A percentile compares a stretch with the other conserved stretches of the same genome.
phyloP scores from a whole-genome alignment of 495 filamentous ascomycete species.

The Annulohypoxylon stygium region DNA sequence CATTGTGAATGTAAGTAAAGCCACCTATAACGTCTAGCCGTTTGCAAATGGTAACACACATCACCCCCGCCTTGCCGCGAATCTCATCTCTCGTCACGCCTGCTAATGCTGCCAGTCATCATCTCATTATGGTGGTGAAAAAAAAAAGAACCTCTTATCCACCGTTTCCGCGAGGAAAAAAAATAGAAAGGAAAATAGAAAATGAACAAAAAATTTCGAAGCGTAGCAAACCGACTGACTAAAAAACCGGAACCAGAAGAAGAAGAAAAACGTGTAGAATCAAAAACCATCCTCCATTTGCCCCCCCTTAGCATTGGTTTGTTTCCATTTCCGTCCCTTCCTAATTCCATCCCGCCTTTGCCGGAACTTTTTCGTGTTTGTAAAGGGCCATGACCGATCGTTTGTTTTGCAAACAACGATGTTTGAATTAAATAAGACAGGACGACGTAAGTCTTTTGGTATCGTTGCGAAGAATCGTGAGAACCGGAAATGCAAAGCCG shows the following conservation, averaged over 20 bases:
- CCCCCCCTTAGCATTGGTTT: constrained; percentile 47
- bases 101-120: constrained; percentile 45
- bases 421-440: constrained; percentile 50
- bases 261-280: constrained; percentile 25
- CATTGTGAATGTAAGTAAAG: constrained; percentile 34
- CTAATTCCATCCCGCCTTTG: constrained; percentile 44
- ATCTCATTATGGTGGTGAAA: constrained; percentile 43
- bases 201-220: constrained; percentile 30
- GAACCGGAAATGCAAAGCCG: constrained; percentile 47
- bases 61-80: constrained; percentile 11
- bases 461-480: constrained; percentile 53
- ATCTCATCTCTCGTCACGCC: constrained; percentile 31
- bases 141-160: constrained; percentile 13
- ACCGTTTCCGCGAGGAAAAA: constrained; percentile 16
- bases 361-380: constrained; percentile 38
- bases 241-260: constrained; percentile 29
- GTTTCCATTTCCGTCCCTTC: constrained; percentile 42
- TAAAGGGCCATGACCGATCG: constrained; percentile 45
- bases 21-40: constrained; percentile 46
- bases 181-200: constrained; percentile 7
- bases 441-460: constrained; percentile 52
- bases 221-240: constrained; percentile 42
- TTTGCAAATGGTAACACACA: constrained; percentile 36
- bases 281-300: constrained; percentile 38
- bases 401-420: constrained; percentile 46